phyloP scores from a whole-genome alignment of 495 filamentous ascomycete species.

The Alectoria sarmentosa region DNA sequence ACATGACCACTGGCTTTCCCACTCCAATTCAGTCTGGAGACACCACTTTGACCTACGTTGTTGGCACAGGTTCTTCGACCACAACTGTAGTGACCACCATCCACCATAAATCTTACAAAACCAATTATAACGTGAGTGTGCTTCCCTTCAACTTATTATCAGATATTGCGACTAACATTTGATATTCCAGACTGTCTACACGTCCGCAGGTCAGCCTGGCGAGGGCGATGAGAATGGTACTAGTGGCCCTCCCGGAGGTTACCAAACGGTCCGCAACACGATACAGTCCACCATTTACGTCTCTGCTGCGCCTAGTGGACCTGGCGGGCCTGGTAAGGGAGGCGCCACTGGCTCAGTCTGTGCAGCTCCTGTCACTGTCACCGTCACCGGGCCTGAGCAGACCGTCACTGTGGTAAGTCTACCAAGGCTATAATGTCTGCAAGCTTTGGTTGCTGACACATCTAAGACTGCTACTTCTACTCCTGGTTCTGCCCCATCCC shows the following conservation, averaged over 20 bases:
- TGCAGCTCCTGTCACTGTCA: conserved; percentile 32
- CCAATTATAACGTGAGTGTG: conserved; percentile 24
- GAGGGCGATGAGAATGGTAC: conserved; percentile 1
- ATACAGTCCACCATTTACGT: conserved; percentile 26
- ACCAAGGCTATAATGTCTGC: background rate
- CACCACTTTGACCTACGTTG: conserved; percentile 54
- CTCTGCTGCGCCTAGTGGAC: conserved; percentile 18
- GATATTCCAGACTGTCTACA: conserved; percentile 20
- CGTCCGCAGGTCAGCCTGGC: conserved; percentile 18
- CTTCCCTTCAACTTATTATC: background rate
- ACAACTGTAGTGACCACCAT: conserved; percentile 52
- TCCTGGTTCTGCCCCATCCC: conserved; percentile 6
- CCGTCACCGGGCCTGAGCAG: conserved; percentile 32
- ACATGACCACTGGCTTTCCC: conserved; percentile 15
- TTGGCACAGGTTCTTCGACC: conserved; percentile 45
- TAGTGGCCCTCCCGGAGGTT: background rate
- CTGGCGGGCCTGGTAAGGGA: conserved; percentile 4
- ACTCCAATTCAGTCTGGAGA: conserved; percentile 32
- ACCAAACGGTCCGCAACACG: conserved; percentile 3
- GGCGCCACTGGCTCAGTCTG: conserved; percentile 20
- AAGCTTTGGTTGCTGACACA: background rate
- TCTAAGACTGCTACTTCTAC: conserved; percentile 10
- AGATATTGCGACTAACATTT: background rate
- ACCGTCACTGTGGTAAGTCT: conserved; percentile 41
- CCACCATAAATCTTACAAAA: conserved; percentile 39